Conservation (phyloP, 805 yeast genomes). For the Yarrowia bubula region DNA sequence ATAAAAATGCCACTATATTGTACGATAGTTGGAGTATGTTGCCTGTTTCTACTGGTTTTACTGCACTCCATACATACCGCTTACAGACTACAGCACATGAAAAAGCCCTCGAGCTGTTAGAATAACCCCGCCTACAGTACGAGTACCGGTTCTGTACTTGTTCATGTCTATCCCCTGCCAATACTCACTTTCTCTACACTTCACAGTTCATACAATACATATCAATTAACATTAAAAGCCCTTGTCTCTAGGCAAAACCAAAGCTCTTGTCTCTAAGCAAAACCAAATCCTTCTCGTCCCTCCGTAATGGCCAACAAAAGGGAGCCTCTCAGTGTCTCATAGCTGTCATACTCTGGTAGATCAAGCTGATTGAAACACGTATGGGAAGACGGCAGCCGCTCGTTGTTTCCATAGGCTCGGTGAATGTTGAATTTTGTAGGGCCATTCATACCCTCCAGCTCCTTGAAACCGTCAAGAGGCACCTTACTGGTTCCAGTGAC, state of each 20-base stretch:
- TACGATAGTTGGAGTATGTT: too few relatives aligned
- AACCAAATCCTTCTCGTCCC: constrained; percentile 95
- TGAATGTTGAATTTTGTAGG: constrained; percentile 83
- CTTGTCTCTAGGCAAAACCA: constrained; percentile 62
- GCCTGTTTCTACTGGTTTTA: too few relatives aligned
- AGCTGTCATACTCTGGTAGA: constrained; percentile 87
- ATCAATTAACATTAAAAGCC: neutral
- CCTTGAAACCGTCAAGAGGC: constrained; percentile 90
- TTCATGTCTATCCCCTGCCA: too few relatives aligned
- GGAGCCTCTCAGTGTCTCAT: constrained; percentile 79
- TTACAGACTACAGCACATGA: too few relatives aligned
- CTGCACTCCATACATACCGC: too few relatives aligned
- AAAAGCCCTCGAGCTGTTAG: too few relatives aligned
- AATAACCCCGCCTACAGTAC: too few relatives aligned
- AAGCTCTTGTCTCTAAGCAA: constrained; percentile 56
- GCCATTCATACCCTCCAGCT: constrained; percentile 83
- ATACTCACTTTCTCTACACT: too few relatives aligned
- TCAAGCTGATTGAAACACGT: constrained; percentile 96
- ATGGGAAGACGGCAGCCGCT: constrained; percentile 90
- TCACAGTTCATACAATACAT: neutral
- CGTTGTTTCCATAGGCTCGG: constrained; percentile 79
- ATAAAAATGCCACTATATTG: too few relatives aligned
- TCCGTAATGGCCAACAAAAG: constrained; percentile 83
- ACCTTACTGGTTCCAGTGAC: constrained; percentile 97
- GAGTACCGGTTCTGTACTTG: too few relatives aligned